Evolutionary conservation across 805 yeast species (phyloP).

Genomic region (Lachancea nothofagi): DNA sequence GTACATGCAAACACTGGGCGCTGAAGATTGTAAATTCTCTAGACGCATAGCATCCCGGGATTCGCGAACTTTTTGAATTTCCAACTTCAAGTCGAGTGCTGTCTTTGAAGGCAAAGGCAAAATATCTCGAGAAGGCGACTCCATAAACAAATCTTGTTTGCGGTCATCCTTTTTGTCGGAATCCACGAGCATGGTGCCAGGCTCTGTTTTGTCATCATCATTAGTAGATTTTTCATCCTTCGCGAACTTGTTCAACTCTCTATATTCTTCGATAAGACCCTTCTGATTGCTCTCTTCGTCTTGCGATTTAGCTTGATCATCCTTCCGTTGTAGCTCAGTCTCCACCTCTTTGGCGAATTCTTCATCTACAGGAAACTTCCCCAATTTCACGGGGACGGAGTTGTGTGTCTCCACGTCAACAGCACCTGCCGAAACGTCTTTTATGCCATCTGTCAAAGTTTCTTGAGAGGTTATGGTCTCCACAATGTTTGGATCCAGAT

Average conservation of each 20-base stretch:
- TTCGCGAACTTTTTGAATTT: conserved; percentile 74
- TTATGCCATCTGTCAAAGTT: conserved; percentile 31
- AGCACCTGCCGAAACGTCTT: conserved; percentile 33
- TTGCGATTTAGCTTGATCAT: conserved; percentile 49
- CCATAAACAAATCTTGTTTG: conserved; percentile 35
- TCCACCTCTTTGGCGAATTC: conserved; percentile 81
- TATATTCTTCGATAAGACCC: conserved; percentile 61
- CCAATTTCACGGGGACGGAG: conserved; percentile 59
- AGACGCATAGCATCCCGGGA: conserved; percentile 68
- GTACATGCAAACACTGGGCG: conserved; percentile 96
- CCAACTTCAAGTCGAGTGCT: conserved; percentile 71
- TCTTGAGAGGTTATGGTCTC: conserved; percentile 34
- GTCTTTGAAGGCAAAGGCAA: conserved; percentile 85
- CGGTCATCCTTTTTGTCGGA: conserved; percentile 14
- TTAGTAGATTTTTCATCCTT: conserved; percentile 9
- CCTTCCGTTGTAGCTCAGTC: conserved; percentile 74
- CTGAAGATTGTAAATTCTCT: conserved; percentile 64
- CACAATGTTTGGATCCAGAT: conserved; percentile 48
- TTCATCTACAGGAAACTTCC: conserved; percentile 79
- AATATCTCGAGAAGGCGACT: conserved; percentile 66
- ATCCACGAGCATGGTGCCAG: conserved; percentile 18
- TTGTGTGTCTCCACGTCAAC: conserved; percentile 27
- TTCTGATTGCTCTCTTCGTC: conserved; percentile 30
- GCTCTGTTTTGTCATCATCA: conserved; percentile 22
- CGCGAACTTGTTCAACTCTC: conserved; percentile 34